These are phyloP conservation scores for Aspergillus texensis DNA, from an alignment of 2,329 filamentous ascomycete species.

Conservation along the genomic window DNA sequence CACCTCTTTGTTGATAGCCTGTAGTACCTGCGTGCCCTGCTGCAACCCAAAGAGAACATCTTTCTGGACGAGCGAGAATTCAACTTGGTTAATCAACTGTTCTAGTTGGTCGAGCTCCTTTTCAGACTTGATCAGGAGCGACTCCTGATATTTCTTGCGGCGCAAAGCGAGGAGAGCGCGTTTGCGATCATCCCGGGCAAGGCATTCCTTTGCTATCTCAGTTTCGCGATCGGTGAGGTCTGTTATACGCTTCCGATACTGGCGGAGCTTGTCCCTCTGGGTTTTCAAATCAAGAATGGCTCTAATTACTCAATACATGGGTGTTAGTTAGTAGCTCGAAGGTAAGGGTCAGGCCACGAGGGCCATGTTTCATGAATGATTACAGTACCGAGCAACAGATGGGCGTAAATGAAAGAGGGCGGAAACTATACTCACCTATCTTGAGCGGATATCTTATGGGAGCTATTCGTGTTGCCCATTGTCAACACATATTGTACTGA, in stretches of 20 bases:
- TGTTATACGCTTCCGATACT: slow-evolving; percentile 90
- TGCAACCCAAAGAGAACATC: slow-evolving; percentile 91
- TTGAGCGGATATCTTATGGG: slow-evolving; percentile 72
- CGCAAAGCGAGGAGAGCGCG: slow-evolving; percentile 85
- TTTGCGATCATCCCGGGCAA: slow-evolving; percentile 76
- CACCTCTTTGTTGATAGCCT: slow-evolving; percentile 94
- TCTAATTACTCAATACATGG: slow-evolving; percentile 51
- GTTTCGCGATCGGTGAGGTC: slow-evolving; percentile 86
- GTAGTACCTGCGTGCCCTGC: slow-evolving; percentile 85
- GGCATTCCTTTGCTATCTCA: slow-evolving; percentile 79
- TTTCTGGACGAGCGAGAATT: slow-evolving; percentile 96
- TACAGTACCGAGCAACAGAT: not conserved
- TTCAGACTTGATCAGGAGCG: slow-evolving; percentile 85
- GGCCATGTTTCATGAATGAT: not conserved
- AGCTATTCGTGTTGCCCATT: slow-evolving; percentile 68
- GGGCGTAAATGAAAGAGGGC: not conserved
- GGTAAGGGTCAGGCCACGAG: not conserved
- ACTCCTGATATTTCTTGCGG: slow-evolving; percentile 96
- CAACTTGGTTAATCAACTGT: slow-evolving; percentile 82
- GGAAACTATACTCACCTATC: slow-evolving; percentile 68
- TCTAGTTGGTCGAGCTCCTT: slow-evolving; percentile 92
- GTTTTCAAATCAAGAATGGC: slow-evolving; percentile 97
- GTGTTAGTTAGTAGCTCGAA: not conserved
- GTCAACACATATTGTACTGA: slow-evolving; percentile 32
- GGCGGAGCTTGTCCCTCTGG: slow-evolving; percentile 94